Evolutionary conservation across 164 flowering plant genomes (phyloP), one percentile per base, ranked within the genome.

Genomic region (Aristolochia fimbriata): DNA sequence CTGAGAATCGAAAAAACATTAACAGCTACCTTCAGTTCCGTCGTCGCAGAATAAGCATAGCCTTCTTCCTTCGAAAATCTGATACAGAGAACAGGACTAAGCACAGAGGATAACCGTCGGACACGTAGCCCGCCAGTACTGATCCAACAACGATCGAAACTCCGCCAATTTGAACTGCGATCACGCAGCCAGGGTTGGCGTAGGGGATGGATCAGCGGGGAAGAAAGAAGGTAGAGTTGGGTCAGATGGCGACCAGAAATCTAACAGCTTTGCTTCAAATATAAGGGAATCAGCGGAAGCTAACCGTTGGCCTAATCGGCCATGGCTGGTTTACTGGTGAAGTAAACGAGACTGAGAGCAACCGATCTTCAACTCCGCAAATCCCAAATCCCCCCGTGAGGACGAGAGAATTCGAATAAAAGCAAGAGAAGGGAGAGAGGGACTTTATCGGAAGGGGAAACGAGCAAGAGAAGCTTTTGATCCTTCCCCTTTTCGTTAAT

Each of bases 221-320:
- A 63, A 43, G 60, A 50, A 71, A 71, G 77, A 63, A 69, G 84
- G 78, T 68, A 77, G 75, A 66, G 80, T 71, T 72, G 83, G 77
- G 67, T 71, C 62, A 81, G 96, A 89, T 82, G 88, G 91, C 77
- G 93, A 83, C 96, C 85, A 78, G 76, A 65, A 84, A 86, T 70
- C 89, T 61, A 80, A 82, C 83, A 49, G 67, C 71, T 72, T 84
- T 83, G 79, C 93, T 81, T 89, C 63, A 67, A 64, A 70, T 73
- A 65, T 66, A 86, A 85, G 91, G 67, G 78, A 79, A 78, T 52
- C 52, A 47, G 51, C 33, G 50, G 60, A 63, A 70, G 9, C 62
- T 15, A 77, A 82, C 83, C 56, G 80, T 71, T 82, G 83, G 84
- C 92, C 86, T 77, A 82, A 83, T 81, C 71, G 71, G 65, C 61